A percentile compares a stretch with the other conserved stretches of the same genome.
These are phyloP conservation scores for Arthrobotrys entomopaga DNA, from an alignment of 2,329 filamentous ascomycete genomes.

Conservation along the genomic window DNA sequence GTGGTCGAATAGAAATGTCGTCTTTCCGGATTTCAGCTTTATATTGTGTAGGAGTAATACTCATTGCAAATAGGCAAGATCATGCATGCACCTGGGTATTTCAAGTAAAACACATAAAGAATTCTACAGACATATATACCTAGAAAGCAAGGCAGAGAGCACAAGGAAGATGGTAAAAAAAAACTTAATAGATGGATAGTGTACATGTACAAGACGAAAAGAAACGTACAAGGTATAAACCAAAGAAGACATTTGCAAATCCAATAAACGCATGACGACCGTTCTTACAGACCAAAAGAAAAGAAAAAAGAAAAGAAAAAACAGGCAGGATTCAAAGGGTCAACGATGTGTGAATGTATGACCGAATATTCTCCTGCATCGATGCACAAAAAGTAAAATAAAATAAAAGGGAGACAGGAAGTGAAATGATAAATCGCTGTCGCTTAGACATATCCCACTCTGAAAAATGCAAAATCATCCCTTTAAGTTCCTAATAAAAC, in stretches of 20 bases:
- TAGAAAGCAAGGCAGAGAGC: neutral
- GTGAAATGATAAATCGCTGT: slow-evolving; percentile 12
- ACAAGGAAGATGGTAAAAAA: neutral
- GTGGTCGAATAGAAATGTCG: no score
- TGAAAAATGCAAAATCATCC: slow-evolving; percentile 37
- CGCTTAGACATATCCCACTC: slow-evolving; percentile 35
- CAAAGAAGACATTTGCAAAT: neutral
- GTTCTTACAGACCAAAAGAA: neutral
- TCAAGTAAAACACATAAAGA: no score
- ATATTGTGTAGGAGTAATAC: no score
- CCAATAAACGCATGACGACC: neutral
- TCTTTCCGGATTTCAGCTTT: no score
- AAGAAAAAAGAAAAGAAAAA: no score
- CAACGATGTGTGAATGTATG: no score
- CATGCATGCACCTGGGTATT: no score
- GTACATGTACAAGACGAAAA: slow-evolving; percentile 3
- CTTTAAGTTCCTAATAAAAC: slow-evolving; percentile 44
- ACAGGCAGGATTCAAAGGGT: no score
- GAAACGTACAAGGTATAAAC: neutral
- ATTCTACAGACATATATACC: neutral
- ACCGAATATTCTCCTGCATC: no score
- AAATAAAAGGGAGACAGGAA: neutral
- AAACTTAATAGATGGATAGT: neutral
- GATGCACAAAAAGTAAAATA: no score
- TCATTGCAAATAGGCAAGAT: no score